These are phyloP conservation scores for Pharnaceum exiguum DNA, from an alignment of 148 eudicot species.

Conservation along the genomic window DNA sequence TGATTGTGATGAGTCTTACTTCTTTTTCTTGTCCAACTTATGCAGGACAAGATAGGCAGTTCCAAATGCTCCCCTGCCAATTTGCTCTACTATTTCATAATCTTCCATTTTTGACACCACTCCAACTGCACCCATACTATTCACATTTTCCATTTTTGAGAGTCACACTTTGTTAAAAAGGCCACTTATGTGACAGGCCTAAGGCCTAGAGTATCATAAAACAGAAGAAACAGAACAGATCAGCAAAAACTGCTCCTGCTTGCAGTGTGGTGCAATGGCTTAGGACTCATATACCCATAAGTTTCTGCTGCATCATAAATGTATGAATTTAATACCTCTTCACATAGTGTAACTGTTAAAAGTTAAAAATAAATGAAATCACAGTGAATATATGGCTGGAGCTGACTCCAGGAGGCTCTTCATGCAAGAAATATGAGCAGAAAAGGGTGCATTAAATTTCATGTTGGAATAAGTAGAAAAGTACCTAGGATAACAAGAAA, in stretches of 20 bases:
- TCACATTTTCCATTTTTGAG: constrained; percentile 32
- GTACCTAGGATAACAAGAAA: constrained; percentile 8
- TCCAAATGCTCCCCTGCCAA: constrained; percentile 84
- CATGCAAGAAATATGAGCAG: constrained; percentile 34
- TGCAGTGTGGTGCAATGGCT: too few relatives aligned
- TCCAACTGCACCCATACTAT: constrained; percentile 19
- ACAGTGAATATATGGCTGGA: constrained; percentile 25
- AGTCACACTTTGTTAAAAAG: neutral
- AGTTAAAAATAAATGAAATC: constrained; percentile 2
- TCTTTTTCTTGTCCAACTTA: constrained; percentile 47
- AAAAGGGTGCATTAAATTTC: constrained; percentile 22
- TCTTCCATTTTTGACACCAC: constrained; percentile 66
- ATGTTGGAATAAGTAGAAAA: neutral
- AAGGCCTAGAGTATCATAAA: too few relatives aligned
- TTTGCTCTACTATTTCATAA: constrained; percentile 72
- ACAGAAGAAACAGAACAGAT: neutral
- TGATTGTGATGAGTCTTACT: constrained; percentile 33
- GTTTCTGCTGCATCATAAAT: neutral
- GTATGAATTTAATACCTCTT: constrained; percentile 3
- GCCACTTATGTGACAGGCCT: too few relatives aligned
- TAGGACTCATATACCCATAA: neutral
- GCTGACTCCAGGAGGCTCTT: constrained; percentile 22
- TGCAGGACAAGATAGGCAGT: constrained; percentile 75
- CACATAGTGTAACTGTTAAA: neutral
- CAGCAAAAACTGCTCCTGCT: neutral